These are phyloP conservation scores for Sedum album DNA, from an alignment of 164 flowering plant species.

Conservation along the genomic window DNA sequence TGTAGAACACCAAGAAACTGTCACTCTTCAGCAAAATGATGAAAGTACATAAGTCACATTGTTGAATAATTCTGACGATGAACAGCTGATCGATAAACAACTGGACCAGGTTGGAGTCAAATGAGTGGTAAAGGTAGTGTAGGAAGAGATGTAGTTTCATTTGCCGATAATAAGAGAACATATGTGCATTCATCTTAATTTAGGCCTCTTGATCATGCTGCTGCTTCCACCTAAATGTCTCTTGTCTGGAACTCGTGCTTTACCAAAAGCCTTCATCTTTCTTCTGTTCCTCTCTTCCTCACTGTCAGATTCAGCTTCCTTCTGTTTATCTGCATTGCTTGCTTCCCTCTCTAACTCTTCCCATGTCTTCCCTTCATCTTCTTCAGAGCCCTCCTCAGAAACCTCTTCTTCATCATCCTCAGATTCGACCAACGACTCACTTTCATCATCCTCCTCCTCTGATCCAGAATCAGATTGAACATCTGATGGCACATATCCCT, in stretches of 20 bases:
- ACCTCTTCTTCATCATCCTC: constrained; percentile 71
- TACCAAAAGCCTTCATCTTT: constrained; percentile 66
- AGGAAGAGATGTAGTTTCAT: neutral
- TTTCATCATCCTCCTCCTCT: constrained; percentile 54
- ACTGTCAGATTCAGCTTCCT: constrained; percentile 69
- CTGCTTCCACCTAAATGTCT: constrained; percentile 22
- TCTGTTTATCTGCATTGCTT: constrained; percentile 71
- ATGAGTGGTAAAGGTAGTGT: neutral
- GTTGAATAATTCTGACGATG: neutral
- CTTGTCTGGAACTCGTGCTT: constrained; percentile 34
- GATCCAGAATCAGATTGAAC: constrained; percentile 51
- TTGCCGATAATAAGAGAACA: neutral
- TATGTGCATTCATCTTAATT: constrained; percentile 26
- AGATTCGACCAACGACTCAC: constrained; percentile 75
- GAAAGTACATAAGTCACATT: neutral
- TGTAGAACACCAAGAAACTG: neutral
- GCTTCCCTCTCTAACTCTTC: constrained; percentile 93
- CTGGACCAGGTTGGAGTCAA: neutral
- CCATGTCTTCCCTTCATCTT: constrained; percentile 83
- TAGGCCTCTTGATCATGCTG: constrained; percentile 35
- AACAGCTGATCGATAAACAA: neutral
- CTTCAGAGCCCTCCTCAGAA: constrained; percentile 57
- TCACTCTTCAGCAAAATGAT: neutral
- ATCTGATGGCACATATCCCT: constrained; percentile 72
- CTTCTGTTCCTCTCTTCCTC: constrained; percentile 68